Evolutionary conservation across 768 basidiomycete genomes (phyloP), one percentile per base, ranked within the genome.

Genomic region (Tulasnella sp.): DNA sequence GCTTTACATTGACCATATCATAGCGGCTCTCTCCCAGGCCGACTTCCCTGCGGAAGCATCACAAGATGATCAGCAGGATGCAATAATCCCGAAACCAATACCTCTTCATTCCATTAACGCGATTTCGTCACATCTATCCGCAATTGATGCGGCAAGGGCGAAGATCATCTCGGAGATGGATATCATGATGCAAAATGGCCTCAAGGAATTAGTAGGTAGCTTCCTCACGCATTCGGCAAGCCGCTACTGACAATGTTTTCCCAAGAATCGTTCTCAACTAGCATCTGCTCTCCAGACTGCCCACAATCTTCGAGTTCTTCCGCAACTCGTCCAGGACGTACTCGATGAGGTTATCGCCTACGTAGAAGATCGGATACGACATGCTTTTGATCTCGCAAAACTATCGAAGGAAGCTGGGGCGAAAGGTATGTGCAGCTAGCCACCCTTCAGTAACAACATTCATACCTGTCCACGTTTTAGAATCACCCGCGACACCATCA

Each of bases 211-310:
- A 53, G 93, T 92, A 57, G 48, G 80, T 70, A 33, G 22, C 51
- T 37, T 31, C 37, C 33, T 25, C 29, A 31, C 5, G 31, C 10
- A 16, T 1, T 27, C n/a, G 3, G 16, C 16, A 15, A 16, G n/a
- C 19, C 15, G 8, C 31, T 28, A 22, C 15, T n/a, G 5, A 16
- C 12, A 13, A 40, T 40, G 10, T 4, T 5, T 41, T 7, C 13
- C 13, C 2, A 56, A 95, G 91, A 85, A 98, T 60, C 90, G 88
- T 66, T 78, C 89, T 1, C 66, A 93, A 15, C 73, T 99, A 1
- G 89, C 92, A 0, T 91, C 89, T 1, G 89, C 93, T 0, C 72
- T 99, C 10, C 95, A 98, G 70, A 96, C 90, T 1, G 91, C 93
- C 3, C 85, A 89, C 65, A 99, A 96, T 62, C 75, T 99, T 12